Conservation (phyloP, 768 basidiomycete genomes). For the Boletales sp. region DNA sequence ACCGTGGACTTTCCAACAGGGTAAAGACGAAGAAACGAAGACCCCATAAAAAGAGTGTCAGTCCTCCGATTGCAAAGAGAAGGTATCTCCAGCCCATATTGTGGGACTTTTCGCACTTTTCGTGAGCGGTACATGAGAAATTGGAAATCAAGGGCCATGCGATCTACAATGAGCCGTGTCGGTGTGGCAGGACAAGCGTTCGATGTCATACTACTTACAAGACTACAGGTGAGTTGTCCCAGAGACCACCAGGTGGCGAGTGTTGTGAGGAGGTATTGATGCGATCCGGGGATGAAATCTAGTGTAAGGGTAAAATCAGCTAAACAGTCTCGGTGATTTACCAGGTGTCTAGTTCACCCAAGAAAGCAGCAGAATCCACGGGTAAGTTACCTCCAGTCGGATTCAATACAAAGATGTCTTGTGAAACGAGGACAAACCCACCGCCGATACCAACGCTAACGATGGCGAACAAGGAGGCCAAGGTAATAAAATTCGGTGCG, state of each 20-base stretch:
- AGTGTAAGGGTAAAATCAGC: neutral
- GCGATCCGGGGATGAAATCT: slow-evolving; percentile 51
- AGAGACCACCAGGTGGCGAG: slow-evolving; percentile 59
- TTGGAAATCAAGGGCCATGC: slow-evolving; percentile 60
- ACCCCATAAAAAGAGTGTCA: slow-evolving; percentile 12
- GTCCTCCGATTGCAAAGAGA: slow-evolving; percentile 33
- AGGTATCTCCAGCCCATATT: slow-evolving; percentile 66
- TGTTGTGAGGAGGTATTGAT: slow-evolving; percentile 57
- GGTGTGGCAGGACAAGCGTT: neutral
- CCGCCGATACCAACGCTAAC: slow-evolving; percentile 49
- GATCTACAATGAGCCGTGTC: slow-evolving; percentile 30
- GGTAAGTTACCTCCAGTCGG: slow-evolving; percentile 44
- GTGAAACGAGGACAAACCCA: slow-evolving; percentile 4
- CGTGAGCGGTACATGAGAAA: slow-evolving; percentile 42
- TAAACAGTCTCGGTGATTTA: too few relatives aligned
- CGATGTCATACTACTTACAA: slow-evolving; percentile 30
- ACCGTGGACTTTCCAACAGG: slow-evolving; percentile 14
- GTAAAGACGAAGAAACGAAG: slow-evolving; percentile 17
- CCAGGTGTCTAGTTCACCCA: slow-evolving; percentile 29
- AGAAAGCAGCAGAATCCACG: slow-evolving; percentile 50
- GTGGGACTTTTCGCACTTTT: slow-evolving; percentile 36
- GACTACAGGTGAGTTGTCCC: slow-evolving; percentile 48
- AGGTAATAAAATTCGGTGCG: slow-evolving; percentile 41
- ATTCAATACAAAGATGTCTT: neutral
- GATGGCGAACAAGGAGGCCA: slow-evolving; percentile 45